Base-by-base conservation (phyloP, 2,329 filamentous ascomycete genomes). In the Aspergillus sp. region DNA sequence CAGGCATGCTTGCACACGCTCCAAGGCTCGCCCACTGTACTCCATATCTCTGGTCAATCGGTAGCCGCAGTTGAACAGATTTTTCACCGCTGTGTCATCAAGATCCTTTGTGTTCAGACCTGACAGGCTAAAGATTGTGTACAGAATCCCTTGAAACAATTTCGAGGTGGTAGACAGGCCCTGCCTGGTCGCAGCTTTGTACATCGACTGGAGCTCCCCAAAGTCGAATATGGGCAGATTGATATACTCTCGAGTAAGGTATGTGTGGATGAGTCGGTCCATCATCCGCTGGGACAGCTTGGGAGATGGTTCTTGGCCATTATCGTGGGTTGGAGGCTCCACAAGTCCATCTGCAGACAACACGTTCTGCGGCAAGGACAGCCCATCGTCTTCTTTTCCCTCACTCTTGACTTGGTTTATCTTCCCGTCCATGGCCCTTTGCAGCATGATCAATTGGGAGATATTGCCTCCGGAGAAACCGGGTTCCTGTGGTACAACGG, bases 181-280 rank as follows among this genome's bases (percentile, higher is more conserved):
- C 30, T 47, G 49, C 16, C 14, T n/a, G 14, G 11, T 17, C 17
- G 44, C 43, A 11, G 26, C 32, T 40, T 52, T 48, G 36, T 61
- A 64, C 14, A 50, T 49, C n/a, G 55, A 30, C 17, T 53, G 50
- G 20, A 65, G 64, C 2, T 50, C 43, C 4, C 46, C 4, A 16
- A 62, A 52, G 30, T 62, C 52, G 26, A 66, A 57, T 8, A 66
- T 58, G 1, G 63, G 63, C 19, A 65, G 40, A 38, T 62, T 61
- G n/a, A 61, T 61, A 50, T 61, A 63, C 51, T 66, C 62, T 16
- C 56, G 58, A 9, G 52, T 56, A 20, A 66, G 43, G 24, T 66
- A 66, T 3, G 44, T 47, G 3, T 51, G 47, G 10, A 66, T 33
- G 11, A 60, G 48, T 24, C 33, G 49, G 45, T 65, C 61, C 10